A percentile compares a stretch with the other conserved stretches of the same genome.
Conservation (phyloP, 2,329 filamentous ascomycete species). For the Davidsoniella virescens region DNA sequence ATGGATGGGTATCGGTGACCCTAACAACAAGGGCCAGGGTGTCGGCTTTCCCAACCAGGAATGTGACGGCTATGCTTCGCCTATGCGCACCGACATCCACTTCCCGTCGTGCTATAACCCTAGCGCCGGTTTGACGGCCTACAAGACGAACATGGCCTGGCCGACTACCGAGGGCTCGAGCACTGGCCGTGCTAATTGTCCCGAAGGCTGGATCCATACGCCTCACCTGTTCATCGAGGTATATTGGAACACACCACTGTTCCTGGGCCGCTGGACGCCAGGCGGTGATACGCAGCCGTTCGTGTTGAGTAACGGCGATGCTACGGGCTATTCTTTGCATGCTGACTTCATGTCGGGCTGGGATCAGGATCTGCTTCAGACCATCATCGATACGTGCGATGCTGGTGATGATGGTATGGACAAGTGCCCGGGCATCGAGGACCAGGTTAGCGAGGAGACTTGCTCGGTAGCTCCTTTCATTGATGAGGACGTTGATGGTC, state of each 20-base stretch:
- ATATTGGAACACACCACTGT: slow-evolving; percentile 42
- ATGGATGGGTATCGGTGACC: slow-evolving; percentile 37
- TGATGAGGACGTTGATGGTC: slow-evolving; percentile 28
- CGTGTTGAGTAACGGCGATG: slow-evolving; percentile 52
- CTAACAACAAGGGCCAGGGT: slow-evolving; percentile 37
- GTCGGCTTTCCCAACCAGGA: slow-evolving; percentile 53
- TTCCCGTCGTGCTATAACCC: slow-evolving; percentile 64
- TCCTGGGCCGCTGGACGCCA: slow-evolving; percentile 35
- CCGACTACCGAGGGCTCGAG: slow-evolving; percentile 29
- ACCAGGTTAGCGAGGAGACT: slow-evolving; percentile 27
- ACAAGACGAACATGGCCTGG: slow-evolving; percentile 49
- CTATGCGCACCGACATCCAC: slow-evolving; percentile 49
- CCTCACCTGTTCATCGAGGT: slow-evolving; percentile 43
- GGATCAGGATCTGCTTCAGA: slow-evolving; percentile 47
- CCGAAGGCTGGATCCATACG: slow-evolving; percentile 35
- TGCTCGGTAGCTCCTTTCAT: slow-evolving; percentile 35
- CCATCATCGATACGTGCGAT: slow-evolving; percentile 51
- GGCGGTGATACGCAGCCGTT: slow-evolving; percentile 41
- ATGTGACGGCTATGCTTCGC: slow-evolving; percentile 47
- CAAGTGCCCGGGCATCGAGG: slow-evolving; percentile 41
- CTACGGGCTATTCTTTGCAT: slow-evolving; percentile 53
- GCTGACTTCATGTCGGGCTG: slow-evolving; percentile 61
- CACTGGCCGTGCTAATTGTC: slow-evolving; percentile 37
- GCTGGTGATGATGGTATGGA: slow-evolving; percentile 44
- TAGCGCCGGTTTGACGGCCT: slow-evolving; percentile 38